These are phyloP conservation scores for Fraxinus platypoda DNA, from an alignment of 305 asterid species.

Conservation along the genomic window DNA sequence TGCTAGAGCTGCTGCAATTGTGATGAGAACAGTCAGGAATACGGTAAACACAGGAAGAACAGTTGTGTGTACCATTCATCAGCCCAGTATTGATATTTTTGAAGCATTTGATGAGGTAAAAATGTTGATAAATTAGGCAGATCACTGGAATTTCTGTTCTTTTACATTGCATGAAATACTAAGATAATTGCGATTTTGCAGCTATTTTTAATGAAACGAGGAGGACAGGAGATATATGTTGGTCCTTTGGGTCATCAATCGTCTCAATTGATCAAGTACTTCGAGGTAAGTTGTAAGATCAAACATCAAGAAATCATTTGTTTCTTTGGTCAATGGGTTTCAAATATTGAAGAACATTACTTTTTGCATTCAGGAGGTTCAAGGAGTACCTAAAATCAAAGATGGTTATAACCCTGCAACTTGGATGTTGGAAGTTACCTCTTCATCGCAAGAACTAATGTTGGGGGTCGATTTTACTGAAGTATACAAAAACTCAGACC, in stretches of 20 bases:
- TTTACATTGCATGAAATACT: neutral
- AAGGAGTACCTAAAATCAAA: constrained; percentile 47
- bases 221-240: constrained; percentile 64
- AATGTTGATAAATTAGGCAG: neutral
- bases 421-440: constrained; percentile 59
- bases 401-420: constrained; percentile 56
- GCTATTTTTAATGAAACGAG: constrained; percentile 60
- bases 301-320: neutral
- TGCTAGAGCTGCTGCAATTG: constrained; percentile 80
- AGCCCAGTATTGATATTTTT: constrained; percentile 71
- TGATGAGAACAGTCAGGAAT: constrained; percentile 70
- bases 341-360: neutral
- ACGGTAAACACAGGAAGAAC: constrained; percentile 74
- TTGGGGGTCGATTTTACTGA: constrained; percentile 45
- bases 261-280: constrained; percentile 49
- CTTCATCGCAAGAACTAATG: constrained; percentile 47
- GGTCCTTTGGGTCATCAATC: constrained; percentile 62
- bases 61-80: constrained; percentile 72
- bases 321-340: neutral
- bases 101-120: constrained; percentile 75
- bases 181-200: constrained; percentile 24
- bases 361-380: constrained; percentile 21
- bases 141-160: neutral
- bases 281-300: constrained; percentile 28
- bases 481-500: constrained; percentile 39